A percentile compares a stretch with the other conserved stretches of the same genome.
phyloP scores from a whole-genome alignment of 331 rosid species.

The Quercus phellos region DNA sequence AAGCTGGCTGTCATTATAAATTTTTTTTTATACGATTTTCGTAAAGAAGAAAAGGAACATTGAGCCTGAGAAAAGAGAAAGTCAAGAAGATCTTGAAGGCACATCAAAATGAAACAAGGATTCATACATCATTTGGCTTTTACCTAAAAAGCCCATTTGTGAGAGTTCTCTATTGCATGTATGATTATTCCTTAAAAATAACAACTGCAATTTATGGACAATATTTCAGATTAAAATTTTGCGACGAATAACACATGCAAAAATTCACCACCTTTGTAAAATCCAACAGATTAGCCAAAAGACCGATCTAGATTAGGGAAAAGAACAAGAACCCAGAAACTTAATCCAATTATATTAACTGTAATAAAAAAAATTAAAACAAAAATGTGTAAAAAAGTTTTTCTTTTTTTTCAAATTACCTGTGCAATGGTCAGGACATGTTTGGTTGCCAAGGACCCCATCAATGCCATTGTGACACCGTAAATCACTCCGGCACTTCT shows the following conservation, averaged over 20 bases:
- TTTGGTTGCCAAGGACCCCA: slow-evolving; percentile 20
- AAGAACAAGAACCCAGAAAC: background rate
- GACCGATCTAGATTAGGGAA: background rate
- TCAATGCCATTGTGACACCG: slow-evolving; percentile 29
- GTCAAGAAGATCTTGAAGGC: background rate
- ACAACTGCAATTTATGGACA: background rate
- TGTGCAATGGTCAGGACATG: slow-evolving; percentile 70
- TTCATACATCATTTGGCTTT: background rate
- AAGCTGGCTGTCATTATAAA: background rate
- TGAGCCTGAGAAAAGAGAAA: background rate
- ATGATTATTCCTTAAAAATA: background rate
- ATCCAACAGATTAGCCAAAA: background rate
- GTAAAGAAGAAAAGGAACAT: background rate
- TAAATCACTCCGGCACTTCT: slow-evolving; percentile 52
- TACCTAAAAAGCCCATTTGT: background rate
- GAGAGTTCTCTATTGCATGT: too few relatives aligned
- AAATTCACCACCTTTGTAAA: background rate
- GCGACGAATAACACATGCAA: background rate
- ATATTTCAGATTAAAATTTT: background rate
- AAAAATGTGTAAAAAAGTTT: background rate
- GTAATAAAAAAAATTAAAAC: background rate
- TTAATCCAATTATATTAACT: background rate
- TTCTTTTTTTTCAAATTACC: slow-evolving; percentile 24
- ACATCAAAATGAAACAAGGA: background rate
- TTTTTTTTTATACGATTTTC: background rate